A percentile compares a stretch with the other conserved stretches of the same genome.
These are phyloP conservation scores for Suhomyces ambrosiae DNA, from an alignment of 1,139 yeast species.

Conservation along the genomic window DNA sequence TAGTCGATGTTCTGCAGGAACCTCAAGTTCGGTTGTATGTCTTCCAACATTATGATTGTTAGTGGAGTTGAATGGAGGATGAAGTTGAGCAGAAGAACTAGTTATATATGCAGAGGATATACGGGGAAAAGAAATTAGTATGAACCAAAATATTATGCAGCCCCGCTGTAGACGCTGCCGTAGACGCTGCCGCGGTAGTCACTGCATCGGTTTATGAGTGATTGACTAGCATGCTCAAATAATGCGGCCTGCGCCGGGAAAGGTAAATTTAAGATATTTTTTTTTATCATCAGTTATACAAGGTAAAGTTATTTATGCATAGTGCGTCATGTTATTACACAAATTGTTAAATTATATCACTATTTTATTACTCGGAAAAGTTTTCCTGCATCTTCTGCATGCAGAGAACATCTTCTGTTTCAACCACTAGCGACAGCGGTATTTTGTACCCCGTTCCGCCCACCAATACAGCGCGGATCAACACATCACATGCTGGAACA, in stretches of 20 bases:
- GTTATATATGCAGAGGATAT: slow-evolving; percentile 4
- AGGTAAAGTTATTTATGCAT: not conserved
- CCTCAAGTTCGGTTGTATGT: slow-evolving; percentile 6
- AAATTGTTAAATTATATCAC: not conserved
- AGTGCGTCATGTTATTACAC: not conserved
- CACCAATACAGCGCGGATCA: too few relatives aligned
- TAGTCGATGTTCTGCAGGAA: slow-evolving; percentile 43
- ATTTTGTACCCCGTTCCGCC: not conserved
- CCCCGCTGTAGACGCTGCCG: not conserved
- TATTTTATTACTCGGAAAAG: too few relatives aligned
- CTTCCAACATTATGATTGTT: slow-evolving; percentile 4
- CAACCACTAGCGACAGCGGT: not conserved
- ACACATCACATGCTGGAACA: too few relatives aligned
- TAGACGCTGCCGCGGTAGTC: slow-evolving; percentile 7
- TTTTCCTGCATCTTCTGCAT: slow-evolving; percentile 1
- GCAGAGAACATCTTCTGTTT: slow-evolving; percentile 9
- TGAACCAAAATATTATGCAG: too few relatives aligned
- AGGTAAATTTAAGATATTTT: slow-evolving; percentile 8
- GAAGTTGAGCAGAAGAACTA: not conserved
- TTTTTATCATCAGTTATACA: slow-evolving; percentile 2
- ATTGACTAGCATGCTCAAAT: not conserved
- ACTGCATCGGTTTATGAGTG: too few relatives aligned
- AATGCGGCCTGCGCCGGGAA: not conserved
- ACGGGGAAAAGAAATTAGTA: not conserved
- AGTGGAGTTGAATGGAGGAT: not conserved